Conservation (phyloP, 805 yeast species). For the Yarrowia porcina region DNA sequence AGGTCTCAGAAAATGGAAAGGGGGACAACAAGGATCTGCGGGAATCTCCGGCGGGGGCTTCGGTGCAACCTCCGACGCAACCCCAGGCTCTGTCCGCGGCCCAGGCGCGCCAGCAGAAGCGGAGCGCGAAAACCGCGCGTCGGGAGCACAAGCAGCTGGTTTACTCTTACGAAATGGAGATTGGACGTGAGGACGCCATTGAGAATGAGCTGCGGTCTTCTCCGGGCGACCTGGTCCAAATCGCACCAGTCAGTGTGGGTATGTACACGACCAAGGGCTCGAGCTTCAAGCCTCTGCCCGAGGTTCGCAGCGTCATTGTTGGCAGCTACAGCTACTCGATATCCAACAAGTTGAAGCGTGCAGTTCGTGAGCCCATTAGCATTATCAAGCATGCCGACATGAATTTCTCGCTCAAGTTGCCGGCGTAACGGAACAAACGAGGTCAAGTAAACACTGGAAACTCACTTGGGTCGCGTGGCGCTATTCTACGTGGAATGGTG, state of each 20-base stretch:
- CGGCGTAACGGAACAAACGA: not conserved
- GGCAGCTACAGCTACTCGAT: slow-evolving; percentile 17
- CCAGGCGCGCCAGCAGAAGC: slow-evolving; percentile 15
- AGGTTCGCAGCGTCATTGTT: slow-evolving; percentile 12
- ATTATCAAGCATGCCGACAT: slow-evolving; percentile 19
- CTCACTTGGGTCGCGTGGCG: slow-evolving; percentile 9
- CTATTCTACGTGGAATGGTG: slow-evolving; percentile 1
- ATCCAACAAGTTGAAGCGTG: slow-evolving; percentile 5
- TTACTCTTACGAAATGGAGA: slow-evolving; percentile 22
- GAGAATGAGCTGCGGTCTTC: not conserved
- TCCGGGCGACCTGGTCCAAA: slow-evolving; percentile 3
- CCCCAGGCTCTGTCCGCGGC: not conserved
- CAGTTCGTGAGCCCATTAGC: slow-evolving; percentile 20
- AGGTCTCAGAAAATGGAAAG: slow-evolving; percentile 11
- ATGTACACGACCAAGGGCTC: slow-evolving; percentile 23
- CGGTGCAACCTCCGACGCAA: slow-evolving; percentile 1
- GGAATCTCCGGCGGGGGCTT: slow-evolving; percentile 1
- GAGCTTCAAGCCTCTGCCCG: slow-evolving; percentile 20
- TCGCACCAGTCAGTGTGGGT: slow-evolving; percentile 9
- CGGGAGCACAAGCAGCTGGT: slow-evolving; percentile 20
- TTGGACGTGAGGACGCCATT: slow-evolving; percentile 17
- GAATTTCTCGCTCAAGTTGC: slow-evolving; percentile 10
- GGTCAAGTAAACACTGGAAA: not conserved
- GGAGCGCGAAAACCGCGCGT: slow-evolving; percentile 10
- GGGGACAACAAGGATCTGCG: slow-evolving; percentile 8